Base-by-base conservation (phyloP, 2,329 filamentous ascomycete species). In the Lecanicillium sp. region DNA sequence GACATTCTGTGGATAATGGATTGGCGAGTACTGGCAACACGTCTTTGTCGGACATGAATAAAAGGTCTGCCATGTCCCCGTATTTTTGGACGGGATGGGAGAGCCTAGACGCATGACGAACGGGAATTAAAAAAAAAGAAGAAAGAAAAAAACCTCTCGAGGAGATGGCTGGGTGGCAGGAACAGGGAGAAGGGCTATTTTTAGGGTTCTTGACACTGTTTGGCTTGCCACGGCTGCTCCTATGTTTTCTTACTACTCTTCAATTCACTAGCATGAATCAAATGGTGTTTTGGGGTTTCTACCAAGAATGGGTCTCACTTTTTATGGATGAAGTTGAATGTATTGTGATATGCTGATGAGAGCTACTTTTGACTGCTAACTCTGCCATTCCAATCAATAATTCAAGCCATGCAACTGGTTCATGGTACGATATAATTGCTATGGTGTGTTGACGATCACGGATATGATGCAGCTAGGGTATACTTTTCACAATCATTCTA, bases 211-310 rank as follows among this genome's bases (percentile, higher is more conserved):
- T 25, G 22, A 25, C 6, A 6, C 22, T 25, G 22, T 6, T 25
- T 7, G 6, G 6, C 22, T 25, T 25, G 22, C 22, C 22, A 25
- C 22, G 22, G 22, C 22, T 33, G 33, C 32, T 30, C 33, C 38
- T 40, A 35, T 36, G 32, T 35, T 31, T 15, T 30, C 14, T 30
- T 25, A 29, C 27, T 17, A 37, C 44, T 51, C 50, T 52, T 52
- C 51, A 43, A 57, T 58, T 59, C 57, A 58, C 55, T 59, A 60
- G 59, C 59, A 63, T 63, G 59, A 63, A 60, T 59, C 54, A 53
- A 62, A 61, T 53, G 60, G 58, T 61, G 58, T 63, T 60, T 61
- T 51, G 56, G 59, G 56, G 55, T 60, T 56, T 56, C 54, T 58
- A 57, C 58, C 56, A 58, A 54, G 51, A 47, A 25, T 11, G 7